Percentiles rank a stretch among this genome's conserved stretches.
Evolutionary conservation across 2,329 filamentous ascomycete species (phyloP).

Genomic region (Diaporthe destruens): DNA sequence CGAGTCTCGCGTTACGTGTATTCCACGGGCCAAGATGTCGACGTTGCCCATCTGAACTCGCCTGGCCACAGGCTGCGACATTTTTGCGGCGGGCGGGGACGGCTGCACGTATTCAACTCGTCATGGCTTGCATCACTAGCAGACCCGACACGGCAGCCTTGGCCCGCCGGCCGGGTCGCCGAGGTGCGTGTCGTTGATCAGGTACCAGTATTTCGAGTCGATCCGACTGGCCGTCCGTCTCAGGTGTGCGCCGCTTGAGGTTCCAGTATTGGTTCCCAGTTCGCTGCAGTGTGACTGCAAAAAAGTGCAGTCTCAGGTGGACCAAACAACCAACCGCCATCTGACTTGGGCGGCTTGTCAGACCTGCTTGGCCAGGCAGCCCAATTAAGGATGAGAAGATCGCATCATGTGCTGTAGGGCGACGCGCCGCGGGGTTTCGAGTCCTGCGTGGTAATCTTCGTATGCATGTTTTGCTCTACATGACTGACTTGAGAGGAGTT

Average conservation of each 20-base stretch:
- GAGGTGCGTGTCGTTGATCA: conserved; percentile 20
- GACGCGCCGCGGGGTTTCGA: neutral
- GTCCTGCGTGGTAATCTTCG: neutral
- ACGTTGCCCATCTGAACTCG: conserved; percentile 6
- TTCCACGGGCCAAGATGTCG: neutral
- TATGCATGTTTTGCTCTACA: too few relatives aligned
- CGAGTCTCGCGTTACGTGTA: conserved; percentile 37
- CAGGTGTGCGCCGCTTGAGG: conserved; percentile 12
- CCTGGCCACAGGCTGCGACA: conserved; percentile 30
- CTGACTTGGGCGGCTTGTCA: conserved; percentile 1
- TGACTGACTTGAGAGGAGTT: neutral
- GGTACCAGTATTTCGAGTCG: conserved; percentile 28
- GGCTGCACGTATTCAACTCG: conserved; percentile 4
- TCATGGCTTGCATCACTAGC: conserved; percentile 25
- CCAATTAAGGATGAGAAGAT: neutral
- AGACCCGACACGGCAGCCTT: conserved; percentile 24
- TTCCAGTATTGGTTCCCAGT: conserved; percentile 4
- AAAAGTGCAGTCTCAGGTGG: conserved; percentile 30
- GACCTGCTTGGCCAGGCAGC: conserved; percentile 2
- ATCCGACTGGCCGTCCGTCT: conserved; percentile 33
- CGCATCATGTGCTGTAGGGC: neutral
- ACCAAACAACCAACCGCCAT: neutral
- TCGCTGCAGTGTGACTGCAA: conserved; percentile 16
- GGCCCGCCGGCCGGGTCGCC: conserved; percentile 11
- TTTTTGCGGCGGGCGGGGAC: neutral